Base-by-base conservation (phyloP, 2,329 filamentous ascomycete genomes). In the Mycocentrospora acerina region DNA sequence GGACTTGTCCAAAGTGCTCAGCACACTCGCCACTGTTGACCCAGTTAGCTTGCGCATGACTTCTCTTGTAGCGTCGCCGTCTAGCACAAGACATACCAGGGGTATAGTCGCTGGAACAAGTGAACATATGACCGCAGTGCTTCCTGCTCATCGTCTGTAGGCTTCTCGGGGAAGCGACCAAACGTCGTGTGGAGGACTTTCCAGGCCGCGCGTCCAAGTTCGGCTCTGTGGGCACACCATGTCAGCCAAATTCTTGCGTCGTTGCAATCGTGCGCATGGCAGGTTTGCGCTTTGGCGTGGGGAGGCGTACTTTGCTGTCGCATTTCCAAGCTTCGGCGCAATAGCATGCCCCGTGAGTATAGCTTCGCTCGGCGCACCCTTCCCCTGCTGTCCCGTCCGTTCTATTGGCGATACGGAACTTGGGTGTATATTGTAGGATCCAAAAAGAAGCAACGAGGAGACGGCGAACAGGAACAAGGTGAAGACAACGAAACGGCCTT, bases 301-400 rank as follows among this genome's bases (percentile, higher is more conserved):
- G 37, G 41, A 35, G 24, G 61, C 65, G 25, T 65, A 67, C 65
- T 91, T 93, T 37, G 81, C 73, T 6, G 88, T 93, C 44, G 85
- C 86, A 68, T 93, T 93, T 60, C 87, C 88, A 36, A 93, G 73
- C 69, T 88, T 90, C 1, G 86, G 84, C 34, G 87, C 87, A 57
- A 90, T 91, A 3, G 82, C 83, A 38, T 81, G 81, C 39, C 86
- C 86, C 13, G 76, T 74, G 15, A 89, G 72, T 25, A 61, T 50
- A 9, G 59, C 46, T 25, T 50, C 51, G 40, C 62, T 59, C 15
- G 45, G 41, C 46, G 45, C 41, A 33, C 45, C 39, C 31, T 55
- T 34, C 34, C 24, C 27, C 32, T 42, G 42, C 30, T 48, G 37
- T 29, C 51, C 46, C 33, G 42, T 44, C 16, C 48, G 43, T 27